phyloP scores from a whole-genome alignment of 345 rosid genomes.

The Geranium rotundifolium region DNA sequence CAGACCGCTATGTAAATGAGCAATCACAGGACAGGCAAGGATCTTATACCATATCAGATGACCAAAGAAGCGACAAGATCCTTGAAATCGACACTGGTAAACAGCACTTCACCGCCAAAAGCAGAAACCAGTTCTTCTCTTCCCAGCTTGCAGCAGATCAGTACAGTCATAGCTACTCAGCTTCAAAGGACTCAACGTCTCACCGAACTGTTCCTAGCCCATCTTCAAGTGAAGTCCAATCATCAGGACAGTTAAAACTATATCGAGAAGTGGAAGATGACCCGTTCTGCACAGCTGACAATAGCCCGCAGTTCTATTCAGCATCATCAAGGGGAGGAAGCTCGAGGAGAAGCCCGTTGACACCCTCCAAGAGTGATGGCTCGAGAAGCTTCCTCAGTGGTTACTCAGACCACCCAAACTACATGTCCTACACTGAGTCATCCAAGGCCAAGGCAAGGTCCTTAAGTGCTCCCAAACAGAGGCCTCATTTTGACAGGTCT shows the following conservation, averaged over 20 bases:
- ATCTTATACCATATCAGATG: slow-evolving; percentile 16
- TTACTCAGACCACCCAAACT: slow-evolving; percentile 59
- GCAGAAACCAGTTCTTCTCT: slow-evolving; percentile 40
- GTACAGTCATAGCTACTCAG: slow-evolving; percentile 24
- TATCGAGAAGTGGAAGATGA: slow-evolving; percentile 35
- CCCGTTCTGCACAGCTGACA: slow-evolving; percentile 48
- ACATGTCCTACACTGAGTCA: slow-evolving; percentile 84
- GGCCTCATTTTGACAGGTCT: slow-evolving; percentile 61
- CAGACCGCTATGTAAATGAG: slow-evolving; percentile 22
- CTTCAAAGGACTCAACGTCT: slow-evolving; percentile 40
- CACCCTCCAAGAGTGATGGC: slow-evolving; percentile 55
- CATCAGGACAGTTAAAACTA: slow-evolving; percentile 27
- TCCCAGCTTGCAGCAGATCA: slow-evolving; percentile 24
- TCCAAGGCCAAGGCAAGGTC: slow-evolving; percentile 77
- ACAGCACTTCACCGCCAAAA: slow-evolving; percentile 29
- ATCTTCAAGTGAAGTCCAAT: slow-evolving; percentile 49
- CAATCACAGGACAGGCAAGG: slow-evolving; percentile 23
- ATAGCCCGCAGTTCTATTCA: slow-evolving; percentile 62
- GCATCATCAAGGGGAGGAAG: slow-evolving; percentile 55
- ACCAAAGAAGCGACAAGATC: slow-evolving; percentile 50
- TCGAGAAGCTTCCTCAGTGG: slow-evolving; percentile 39
- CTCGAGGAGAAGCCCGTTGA: slow-evolving; percentile 48
- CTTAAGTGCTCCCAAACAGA: slow-evolving; percentile 68
- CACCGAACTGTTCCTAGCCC: slow-evolving; percentile 38
- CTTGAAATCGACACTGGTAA: slow-evolving; percentile 60